Percentiles rank a stretch among this genome's conserved stretches.
phyloP scores from a whole-genome alignment of 805 yeast species.

The Candida coleopterorum region DNA sequence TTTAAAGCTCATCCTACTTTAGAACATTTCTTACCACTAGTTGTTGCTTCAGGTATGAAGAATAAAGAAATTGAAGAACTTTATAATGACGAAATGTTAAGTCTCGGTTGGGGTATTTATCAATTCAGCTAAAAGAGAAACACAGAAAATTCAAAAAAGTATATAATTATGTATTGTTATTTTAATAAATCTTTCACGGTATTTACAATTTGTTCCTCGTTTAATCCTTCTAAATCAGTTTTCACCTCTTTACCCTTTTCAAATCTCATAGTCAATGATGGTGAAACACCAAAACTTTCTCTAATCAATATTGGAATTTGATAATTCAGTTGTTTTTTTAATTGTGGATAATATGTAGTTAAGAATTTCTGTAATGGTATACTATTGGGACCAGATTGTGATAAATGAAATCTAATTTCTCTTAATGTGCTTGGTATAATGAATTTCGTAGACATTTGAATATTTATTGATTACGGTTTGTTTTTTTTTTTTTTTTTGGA shows the following conservation, averaged over 20 bases:
- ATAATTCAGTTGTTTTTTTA: constrained; percentile 54
- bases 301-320: constrained; percentile 70
- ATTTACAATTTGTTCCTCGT: constrained; percentile 39
- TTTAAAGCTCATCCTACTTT: constrained; percentile 66
- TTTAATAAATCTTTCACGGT: constrained; percentile 38
- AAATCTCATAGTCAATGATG: constrained; percentile 70
- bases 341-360: constrained; percentile 56
- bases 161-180: constrained; percentile 14
- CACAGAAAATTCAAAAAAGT: background rate
- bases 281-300: constrained; percentile 70
- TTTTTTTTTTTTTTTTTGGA: constrained; percentile 2
- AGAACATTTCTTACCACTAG: constrained; percentile 68
- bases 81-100: constrained; percentile 38
- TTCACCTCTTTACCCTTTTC: constrained; percentile 51
- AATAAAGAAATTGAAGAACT: constrained; percentile 35
- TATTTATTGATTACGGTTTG: background rate
- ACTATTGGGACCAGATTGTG: constrained; percentile 74
- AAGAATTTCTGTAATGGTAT: constrained; percentile 62
- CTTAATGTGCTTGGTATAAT: constrained; percentile 53
- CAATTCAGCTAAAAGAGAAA: constrained; percentile 30
- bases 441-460: constrained; percentile 24
- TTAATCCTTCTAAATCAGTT: constrained; percentile 45
- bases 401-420: constrained; percentile 78
- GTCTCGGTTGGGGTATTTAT: constrained; percentile 71
- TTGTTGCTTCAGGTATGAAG: constrained; percentile 55